These are phyloP conservation scores for Achaetomium macrosporum DNA, from an alignment of 2,329 filamentous ascomycete genomes.

Conservation along the genomic window DNA sequence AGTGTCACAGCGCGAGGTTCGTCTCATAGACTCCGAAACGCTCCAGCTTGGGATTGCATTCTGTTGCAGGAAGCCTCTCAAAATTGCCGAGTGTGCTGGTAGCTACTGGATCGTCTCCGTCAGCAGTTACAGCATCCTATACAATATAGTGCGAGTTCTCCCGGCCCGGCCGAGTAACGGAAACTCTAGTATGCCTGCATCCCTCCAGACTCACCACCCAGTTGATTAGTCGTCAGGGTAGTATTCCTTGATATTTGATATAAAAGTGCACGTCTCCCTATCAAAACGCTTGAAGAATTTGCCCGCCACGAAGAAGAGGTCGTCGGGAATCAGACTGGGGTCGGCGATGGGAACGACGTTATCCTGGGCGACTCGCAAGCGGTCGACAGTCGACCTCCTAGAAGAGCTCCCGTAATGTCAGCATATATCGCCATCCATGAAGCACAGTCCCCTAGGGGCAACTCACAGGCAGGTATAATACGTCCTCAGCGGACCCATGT, in stretches of 20 bases:
- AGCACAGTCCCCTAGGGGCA: conserved; percentile 36
- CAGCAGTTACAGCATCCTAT: too few species aligned
- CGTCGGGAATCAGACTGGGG: conserved; percentile 41
- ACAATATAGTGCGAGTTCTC: too few species aligned
- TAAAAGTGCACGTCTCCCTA: conserved; percentile 56
- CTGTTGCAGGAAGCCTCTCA: too few species aligned
- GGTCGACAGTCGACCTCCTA: conserved; percentile 54
- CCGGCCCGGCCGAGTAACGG: background rate
- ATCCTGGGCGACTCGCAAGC: conserved; percentile 70
- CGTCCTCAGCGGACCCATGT: conserved; percentile 56
- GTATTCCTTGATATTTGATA: conserved; percentile 74
- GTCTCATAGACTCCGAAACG: too few species aligned
- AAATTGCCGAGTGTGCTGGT: too few species aligned
- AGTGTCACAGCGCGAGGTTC: too few species aligned
- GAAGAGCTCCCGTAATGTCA: conserved; percentile 24
- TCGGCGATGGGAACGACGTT: conserved; percentile 64
- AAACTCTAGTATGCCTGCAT: background rate
- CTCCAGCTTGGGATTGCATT: too few species aligned
- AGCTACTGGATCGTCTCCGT: too few species aligned
- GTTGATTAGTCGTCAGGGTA: conserved; percentile 71
- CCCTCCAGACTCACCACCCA: background rate
- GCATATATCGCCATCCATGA: background rate
- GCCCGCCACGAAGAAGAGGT: conserved; percentile 66
- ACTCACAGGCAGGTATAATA: conserved; percentile 83
- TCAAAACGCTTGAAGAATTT: conserved; percentile 89